A percentile compares a stretch with the other conserved stretches of the same genome.
Evolutionary conservation across 2,329 filamentous ascomycete genomes (phyloP).

Genomic region (Claviceps arundinis): DNA sequence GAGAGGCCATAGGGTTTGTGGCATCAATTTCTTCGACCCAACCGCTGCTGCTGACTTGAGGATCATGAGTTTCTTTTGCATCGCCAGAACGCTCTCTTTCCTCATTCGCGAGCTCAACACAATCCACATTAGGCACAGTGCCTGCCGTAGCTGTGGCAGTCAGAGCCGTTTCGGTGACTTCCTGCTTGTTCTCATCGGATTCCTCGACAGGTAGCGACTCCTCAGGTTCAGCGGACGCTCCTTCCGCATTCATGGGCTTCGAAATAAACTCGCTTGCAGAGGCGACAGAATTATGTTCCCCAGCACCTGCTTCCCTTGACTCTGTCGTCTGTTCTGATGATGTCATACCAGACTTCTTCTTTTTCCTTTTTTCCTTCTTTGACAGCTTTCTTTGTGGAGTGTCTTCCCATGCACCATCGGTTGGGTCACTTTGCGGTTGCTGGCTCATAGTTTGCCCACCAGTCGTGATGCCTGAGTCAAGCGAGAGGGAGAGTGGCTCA

Average conservation of each 20-base stretch:
- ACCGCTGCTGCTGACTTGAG: background rate
- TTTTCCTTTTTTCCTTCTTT: constrained; percentile 18
- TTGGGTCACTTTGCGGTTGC: background rate
- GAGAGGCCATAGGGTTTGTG: background rate
- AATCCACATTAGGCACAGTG: background rate
- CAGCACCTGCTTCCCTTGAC: background rate
- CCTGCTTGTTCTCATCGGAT: constrained; percentile 23
- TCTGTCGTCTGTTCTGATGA: background rate
- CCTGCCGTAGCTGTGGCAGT: constrained; percentile 6
- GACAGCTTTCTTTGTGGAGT: constrained; percentile 10
- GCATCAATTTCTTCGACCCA: too few species aligned
- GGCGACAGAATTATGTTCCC: background rate
- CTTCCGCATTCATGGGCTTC: background rate
- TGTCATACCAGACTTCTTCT: background rate
- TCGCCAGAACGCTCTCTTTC: background rate
- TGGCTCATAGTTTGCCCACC: background rate
- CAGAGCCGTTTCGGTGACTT: constrained; percentile 19
- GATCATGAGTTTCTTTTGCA: background rate
- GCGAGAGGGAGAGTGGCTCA: background rate
- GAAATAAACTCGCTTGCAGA: background rate
- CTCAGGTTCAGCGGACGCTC: constrained; percentile 4
- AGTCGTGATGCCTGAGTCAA: background rate
- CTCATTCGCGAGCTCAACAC: background rate
- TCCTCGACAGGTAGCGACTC: constrained; percentile 11
- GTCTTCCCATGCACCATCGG: background rate